A percentile compares a stretch with the other conserved stretches of the same genome.
These are phyloP conservation scores for Rubia tinctorum DNA, from an alignment of 305 asterid genomes.

Conservation along the genomic window DNA sequence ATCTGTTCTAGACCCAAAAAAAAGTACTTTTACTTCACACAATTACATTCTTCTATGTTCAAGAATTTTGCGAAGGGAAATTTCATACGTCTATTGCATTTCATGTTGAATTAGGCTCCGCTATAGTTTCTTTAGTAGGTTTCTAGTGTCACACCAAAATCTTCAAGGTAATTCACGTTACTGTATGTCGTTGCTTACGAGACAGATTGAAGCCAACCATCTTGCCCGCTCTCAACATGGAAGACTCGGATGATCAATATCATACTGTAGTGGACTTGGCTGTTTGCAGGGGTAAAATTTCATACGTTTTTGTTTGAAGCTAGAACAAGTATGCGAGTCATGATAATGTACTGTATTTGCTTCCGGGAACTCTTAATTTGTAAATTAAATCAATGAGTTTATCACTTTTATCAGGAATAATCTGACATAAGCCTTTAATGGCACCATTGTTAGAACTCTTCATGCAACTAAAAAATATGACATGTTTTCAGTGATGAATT, in stretches of 20 bases:
- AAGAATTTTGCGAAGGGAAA: too few species aligned
- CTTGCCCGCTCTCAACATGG: conserved; percentile 38
- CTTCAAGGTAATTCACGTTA: conserved; percentile 37
- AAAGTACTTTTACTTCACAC: too few species aligned
- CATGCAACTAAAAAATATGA: too few species aligned
- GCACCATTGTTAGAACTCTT: background rate
- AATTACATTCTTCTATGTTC: too few species aligned
- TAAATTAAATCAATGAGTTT: background rate
- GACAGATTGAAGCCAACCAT: conserved; percentile 61
- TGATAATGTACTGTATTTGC: background rate
- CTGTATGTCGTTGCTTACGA: conserved; percentile 76
- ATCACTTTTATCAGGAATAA: background rate
- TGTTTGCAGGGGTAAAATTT: conserved; percentile 30
- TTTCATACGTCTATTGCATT: too few species aligned
- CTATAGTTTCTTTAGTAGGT: too few species aligned
- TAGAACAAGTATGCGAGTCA: conserved; percentile 1
- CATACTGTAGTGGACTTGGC: background rate
- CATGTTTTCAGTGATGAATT: too few species aligned
- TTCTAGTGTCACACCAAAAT: too few species aligned
- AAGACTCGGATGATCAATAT: conserved; percentile 32
- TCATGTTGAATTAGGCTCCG: too few species aligned
- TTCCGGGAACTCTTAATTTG: too few species aligned
- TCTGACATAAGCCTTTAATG: background rate
- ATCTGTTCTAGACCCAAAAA: too few species aligned
- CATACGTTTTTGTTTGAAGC: conserved; percentile 14